Conservation (phyloP, 106 monocot genomes). For the Vanilla planifolia region DNA sequence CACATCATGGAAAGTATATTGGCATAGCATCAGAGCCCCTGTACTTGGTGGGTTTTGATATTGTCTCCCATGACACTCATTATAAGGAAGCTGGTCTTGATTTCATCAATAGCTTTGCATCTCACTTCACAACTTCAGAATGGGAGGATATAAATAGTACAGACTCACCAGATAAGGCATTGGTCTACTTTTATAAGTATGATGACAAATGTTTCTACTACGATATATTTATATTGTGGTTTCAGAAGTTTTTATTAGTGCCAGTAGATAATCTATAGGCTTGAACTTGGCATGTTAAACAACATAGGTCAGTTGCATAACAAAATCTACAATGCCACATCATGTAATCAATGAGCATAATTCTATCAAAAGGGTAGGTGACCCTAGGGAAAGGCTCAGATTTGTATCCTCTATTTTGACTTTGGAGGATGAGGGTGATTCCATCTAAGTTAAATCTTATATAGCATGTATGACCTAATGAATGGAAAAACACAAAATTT, state of each 20-base stretch:
- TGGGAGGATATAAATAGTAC: slow-evolving; percentile 37
- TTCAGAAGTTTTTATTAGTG: neutral
- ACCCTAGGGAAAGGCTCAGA: too few species aligned
- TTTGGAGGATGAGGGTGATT: too few species aligned
- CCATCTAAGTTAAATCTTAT: too few species aligned
- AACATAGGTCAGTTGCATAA: neutral
- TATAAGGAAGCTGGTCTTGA: slow-evolving; percentile 22
- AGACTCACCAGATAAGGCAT: slow-evolving; percentile 19
- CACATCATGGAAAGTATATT: slow-evolving; percentile 57
- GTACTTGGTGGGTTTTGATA: slow-evolving; percentile 54
- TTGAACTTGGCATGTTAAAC: too few species aligned
- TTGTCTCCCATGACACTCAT: slow-evolving; percentile 26
- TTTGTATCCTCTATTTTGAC: too few species aligned
- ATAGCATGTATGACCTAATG: too few species aligned
- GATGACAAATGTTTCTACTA: neutral
- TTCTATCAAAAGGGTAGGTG: too few species aligned
- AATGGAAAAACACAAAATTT: too few species aligned
- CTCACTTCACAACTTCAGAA: slow-evolving; percentile 44
- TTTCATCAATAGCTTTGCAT: slow-evolving; percentile 31
- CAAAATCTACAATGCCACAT: neutral
- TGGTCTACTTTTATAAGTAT: slow-evolving; percentile 44
- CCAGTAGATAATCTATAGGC: neutral
- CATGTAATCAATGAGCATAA: neutral
- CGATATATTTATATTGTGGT: neutral
- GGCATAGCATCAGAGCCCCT: slow-evolving; percentile 59